phyloP scores from a whole-genome alignment of 2,329 filamentous ascomycete species.

The Fusarium praegraminearum region DNA sequence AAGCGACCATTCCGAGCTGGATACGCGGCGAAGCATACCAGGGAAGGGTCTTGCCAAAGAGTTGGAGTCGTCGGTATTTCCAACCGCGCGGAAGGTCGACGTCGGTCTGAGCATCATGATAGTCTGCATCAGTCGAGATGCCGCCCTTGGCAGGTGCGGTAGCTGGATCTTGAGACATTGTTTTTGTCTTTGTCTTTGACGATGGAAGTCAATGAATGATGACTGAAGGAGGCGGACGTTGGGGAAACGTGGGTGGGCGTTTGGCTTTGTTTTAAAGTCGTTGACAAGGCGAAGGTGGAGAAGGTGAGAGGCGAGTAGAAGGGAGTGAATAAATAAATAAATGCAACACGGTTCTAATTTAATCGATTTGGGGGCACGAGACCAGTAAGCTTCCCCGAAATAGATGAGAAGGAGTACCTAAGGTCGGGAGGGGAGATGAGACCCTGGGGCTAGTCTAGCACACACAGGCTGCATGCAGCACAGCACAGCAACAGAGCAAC shows the following conservation, averaged over 20 bases:
- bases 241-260: conserved; percentile 7
- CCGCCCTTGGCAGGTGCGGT: conserved; percentile 13
- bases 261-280: conserved; percentile 22
- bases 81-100: conserved; percentile 38
- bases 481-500: not conserved
- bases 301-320: not conserved
- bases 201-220: not conserved
- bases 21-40: conserved; percentile 80
- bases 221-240: conserved; percentile 5
- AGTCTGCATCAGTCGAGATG: conserved; percentile 26
- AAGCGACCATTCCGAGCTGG: conserved; percentile 75
- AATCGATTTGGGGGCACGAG: conserved; percentile 11
- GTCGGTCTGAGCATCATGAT: conserved; percentile 11
- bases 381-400: conserved; percentile 27
- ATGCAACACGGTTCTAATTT: not conserved
- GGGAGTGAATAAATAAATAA: conserved; percentile 6
- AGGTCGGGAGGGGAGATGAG: conserved; percentile 3
- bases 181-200: not conserved
- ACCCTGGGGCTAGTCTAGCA: not conserved
- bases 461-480: not conserved
- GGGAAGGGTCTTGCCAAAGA: conserved; percentile 38
- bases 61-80: conserved; percentile 39
- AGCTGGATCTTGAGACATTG: conserved; percentile 28
- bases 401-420: conserved; percentile 3
- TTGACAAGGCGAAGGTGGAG: conserved; percentile 22